phyloP scores from a whole-genome alignment of 805 yeast species.

The Candida oleophila region DNA sequence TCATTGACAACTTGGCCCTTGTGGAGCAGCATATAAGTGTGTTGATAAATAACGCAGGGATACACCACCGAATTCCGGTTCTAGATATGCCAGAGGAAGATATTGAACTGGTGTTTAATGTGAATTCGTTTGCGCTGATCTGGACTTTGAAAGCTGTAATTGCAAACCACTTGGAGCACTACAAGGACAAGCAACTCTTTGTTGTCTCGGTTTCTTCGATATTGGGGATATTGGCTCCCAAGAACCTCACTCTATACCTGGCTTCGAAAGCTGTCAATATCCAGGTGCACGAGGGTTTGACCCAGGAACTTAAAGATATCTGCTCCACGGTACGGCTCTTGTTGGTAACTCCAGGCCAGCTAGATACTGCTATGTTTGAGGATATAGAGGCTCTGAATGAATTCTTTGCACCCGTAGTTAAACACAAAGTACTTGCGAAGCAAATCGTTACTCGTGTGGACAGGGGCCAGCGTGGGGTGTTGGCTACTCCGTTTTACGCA shows the following conservation, averaged over 20 bases:
- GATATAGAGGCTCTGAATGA: constrained; percentile 41
- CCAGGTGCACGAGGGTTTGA: constrained; percentile 45
- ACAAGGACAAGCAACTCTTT: constrained; percentile 18
- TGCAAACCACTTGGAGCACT: constrained; percentile 15
- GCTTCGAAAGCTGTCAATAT: constrained; percentile 48
- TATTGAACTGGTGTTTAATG: constrained; percentile 24
- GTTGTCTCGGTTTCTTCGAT: constrained; percentile 47
- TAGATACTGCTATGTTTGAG: constrained; percentile 47
- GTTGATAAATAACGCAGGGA: constrained; percentile 50
- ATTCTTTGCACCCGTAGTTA: constrained; percentile 50
- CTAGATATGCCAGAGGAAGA: constrained; percentile 19
- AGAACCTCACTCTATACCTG: constrained; percentile 45
- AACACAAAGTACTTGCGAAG: constrained; percentile 34
- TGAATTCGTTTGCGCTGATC: constrained; percentile 33
- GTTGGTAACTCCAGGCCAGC: constrained; percentile 51
- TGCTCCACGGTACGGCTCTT: constrained; percentile 28
- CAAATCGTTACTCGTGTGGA: constrained; percentile 30
- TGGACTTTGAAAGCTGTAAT: constrained; percentile 22
- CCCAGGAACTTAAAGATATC: constrained; percentile 31
- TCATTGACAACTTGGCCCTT: constrained; percentile 21
- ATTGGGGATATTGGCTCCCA: constrained; percentile 50
- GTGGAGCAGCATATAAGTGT: constrained; percentile 16
- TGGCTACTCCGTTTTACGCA: constrained; percentile 49
- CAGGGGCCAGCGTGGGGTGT: constrained; percentile 40
- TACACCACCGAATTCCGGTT: constrained; percentile 35